These are phyloP conservation scores for Kwoniella botswanensis DNA, from an alignment of 768 basidiomycete genomes.

Conservation along the genomic window DNA sequence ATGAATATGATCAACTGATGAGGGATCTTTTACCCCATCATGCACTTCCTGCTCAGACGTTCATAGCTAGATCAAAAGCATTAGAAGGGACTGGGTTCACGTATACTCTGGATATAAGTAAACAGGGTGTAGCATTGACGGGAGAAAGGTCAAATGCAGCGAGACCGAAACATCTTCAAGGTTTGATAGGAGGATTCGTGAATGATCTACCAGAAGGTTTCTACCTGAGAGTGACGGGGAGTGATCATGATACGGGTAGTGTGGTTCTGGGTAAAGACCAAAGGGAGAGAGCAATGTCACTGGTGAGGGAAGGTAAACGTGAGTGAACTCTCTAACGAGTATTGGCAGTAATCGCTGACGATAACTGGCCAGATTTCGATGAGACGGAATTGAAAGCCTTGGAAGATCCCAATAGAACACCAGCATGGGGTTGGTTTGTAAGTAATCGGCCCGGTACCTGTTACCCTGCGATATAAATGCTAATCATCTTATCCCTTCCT, in stretches of 20 bases:
- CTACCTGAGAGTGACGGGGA: constrained; percentile 49
- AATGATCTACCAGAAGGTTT: constrained; percentile 48
- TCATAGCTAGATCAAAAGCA: constrained; percentile 37
- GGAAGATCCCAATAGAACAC: constrained; percentile 50
- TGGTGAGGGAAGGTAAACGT: constrained; percentile 51
- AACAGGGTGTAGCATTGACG: constrained; percentile 24
- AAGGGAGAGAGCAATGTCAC: constrained; percentile 49
- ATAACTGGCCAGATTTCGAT: constrained; percentile 40
- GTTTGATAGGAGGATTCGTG: constrained; percentile 50
- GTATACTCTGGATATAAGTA: constrained; percentile 47
- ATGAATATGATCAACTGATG: constrained; percentile 56
- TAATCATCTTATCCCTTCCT: neutral
- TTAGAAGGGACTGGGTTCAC: constrained; percentile 42
- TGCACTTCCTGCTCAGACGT: constrained; percentile 44
- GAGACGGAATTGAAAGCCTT: constrained; percentile 48
- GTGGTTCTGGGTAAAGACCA: constrained; percentile 56
- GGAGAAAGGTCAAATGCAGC: constrained; percentile 38
- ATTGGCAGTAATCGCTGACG: neutral
- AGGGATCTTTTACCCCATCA: constrained; percentile 53
- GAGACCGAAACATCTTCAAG: constrained; percentile 41
- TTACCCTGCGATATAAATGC: neutral
- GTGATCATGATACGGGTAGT: constrained; percentile 57
- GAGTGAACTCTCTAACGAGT: constrained; percentile 26
- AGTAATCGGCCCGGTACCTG: constrained; percentile 26
- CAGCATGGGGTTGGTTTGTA: constrained; percentile 56